Conservation (phyloP, 129 eudicot genomes). For the Dittrichia graveolens region DNA sequence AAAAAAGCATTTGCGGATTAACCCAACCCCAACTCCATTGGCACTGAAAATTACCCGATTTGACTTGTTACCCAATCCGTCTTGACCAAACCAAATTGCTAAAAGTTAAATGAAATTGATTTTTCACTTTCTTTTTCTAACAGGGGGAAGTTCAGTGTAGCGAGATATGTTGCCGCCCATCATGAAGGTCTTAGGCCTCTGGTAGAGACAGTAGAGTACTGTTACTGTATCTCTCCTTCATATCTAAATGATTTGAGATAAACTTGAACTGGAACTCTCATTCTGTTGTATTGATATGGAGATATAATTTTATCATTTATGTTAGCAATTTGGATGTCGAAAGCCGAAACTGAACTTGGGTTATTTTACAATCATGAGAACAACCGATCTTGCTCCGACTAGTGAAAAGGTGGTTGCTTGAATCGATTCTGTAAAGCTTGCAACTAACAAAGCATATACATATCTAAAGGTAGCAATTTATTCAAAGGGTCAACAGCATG, state of each 20-base stretch:
- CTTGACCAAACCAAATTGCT: no score
- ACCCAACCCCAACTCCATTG: no score
- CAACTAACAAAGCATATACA: no score
- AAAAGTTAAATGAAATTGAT: neutral
- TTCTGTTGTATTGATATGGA: slow-evolving; percentile 25
- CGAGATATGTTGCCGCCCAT: slow-evolving; percentile 72
- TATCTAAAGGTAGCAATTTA: no score
- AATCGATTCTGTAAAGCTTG: no score
- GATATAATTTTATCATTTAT: neutral
- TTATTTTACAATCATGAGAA: neutral
- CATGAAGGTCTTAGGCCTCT: slow-evolving; percentile 19
- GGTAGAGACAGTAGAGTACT: neutral
- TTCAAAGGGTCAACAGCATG: no score
- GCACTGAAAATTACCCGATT: no score
- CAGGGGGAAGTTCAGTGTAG: slow-evolving; percentile 54
- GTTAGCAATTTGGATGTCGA: slow-evolving; percentile 10
- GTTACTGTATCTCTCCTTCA: neutral
- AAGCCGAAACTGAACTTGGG: neutral
- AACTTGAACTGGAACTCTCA: neutral
- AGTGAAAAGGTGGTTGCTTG: no score
- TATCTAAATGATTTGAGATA: slow-evolving; percentile 15
- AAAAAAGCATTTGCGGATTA: no score
- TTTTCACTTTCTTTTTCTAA: neutral
- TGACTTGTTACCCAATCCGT: no score
- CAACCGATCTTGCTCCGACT: no score